These are phyloP conservation scores for Sequoia sempervirens DNA, from an alignment of 75 land plant species.

Conservation along the genomic window DNA sequence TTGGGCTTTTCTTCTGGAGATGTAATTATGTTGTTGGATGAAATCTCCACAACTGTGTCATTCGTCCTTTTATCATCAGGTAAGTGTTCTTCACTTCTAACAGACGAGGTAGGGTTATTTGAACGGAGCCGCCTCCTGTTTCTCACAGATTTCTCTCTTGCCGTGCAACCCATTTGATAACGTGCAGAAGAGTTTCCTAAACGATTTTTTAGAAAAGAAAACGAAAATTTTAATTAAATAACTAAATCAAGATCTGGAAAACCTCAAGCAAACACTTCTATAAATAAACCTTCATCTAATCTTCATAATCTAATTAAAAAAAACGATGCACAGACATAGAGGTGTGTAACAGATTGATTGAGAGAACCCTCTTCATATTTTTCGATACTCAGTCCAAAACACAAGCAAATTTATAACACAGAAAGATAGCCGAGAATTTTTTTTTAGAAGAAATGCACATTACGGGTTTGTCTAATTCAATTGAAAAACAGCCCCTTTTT, in stretches of 20 bases:
- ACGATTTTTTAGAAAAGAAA: not conserved
- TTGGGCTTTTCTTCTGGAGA: conserved; percentile 1
- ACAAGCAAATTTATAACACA: not conserved
- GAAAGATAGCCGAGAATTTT: not conserved
- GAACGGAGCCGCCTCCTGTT: not conserved
- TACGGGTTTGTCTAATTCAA: not conserved
- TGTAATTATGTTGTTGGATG: not conserved
- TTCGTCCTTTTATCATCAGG: not conserved
- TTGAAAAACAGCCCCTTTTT: not conserved
- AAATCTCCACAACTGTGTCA: not conserved
- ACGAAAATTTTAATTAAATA: not conserved
- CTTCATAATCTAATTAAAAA: not conserved
- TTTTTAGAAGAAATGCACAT: not conserved
- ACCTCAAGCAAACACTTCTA: not conserved
- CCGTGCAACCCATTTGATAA: conserved; percentile 1
- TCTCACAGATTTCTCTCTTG: conserved; percentile 1
- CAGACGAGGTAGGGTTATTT: not conserved
- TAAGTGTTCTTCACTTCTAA: not conserved
- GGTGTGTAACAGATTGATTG: not conserved
- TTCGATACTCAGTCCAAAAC: not conserved
- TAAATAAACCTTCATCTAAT: not conserved
- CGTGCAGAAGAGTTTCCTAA: not conserved
- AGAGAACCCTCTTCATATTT: conserved; percentile 13
- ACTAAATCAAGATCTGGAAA: not conserved
- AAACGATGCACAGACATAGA: not conserved